A percentile compares a stretch with the other conserved stretches of the same genome.
These are phyloP conservation scores for Discostella pseudostelligera DNA, from an alignment of 108 stramenopile species.

Conservation along the genomic window DNA sequence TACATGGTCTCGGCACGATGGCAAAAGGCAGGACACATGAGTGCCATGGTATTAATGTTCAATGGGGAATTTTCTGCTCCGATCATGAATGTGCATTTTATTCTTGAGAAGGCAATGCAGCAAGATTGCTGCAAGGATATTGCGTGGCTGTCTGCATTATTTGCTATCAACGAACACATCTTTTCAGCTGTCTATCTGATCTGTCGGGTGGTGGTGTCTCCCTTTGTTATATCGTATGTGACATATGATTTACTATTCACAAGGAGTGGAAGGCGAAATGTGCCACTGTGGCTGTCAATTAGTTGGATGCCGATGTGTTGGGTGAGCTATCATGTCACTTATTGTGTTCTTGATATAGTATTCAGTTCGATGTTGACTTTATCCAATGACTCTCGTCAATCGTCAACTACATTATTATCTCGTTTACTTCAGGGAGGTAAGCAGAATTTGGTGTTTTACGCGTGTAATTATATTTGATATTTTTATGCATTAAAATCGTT, in stretches of 20 bases:
- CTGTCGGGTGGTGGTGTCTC: slow-evolving; percentile 28
- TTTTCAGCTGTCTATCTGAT: slow-evolving; percentile 21
- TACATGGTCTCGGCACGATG: slow-evolving; percentile 37
- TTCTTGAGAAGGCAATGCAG: slow-evolving; percentile 25
- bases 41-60: slow-evolving; percentile 39
- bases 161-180: slow-evolving; percentile 19
- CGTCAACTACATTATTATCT: neutral
- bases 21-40: slow-evolving; percentile 36
- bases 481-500: neutral
- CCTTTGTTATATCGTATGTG: slow-evolving; percentile 14
- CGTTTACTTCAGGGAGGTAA: neutral
- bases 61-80: slow-evolving; percentile 38
- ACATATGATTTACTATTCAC: slow-evolving; percentile 40
- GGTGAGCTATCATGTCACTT: slow-evolving; percentile 14
- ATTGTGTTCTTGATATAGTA: no score
- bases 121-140: slow-evolving; percentile 15
- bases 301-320: slow-evolving; percentile 37
- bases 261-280: slow-evolving; percentile 22
- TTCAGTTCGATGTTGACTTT: no score
- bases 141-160: slow-evolving; percentile 19
- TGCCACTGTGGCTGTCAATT: slow-evolving; percentile 32
- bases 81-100: slow-evolving; percentile 30
- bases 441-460: neutral
- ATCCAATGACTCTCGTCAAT: neutral
- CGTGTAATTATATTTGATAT: no score